Conservation (phyloP, 306 rosid genomes). For the Glycine tomentella region DNA sequence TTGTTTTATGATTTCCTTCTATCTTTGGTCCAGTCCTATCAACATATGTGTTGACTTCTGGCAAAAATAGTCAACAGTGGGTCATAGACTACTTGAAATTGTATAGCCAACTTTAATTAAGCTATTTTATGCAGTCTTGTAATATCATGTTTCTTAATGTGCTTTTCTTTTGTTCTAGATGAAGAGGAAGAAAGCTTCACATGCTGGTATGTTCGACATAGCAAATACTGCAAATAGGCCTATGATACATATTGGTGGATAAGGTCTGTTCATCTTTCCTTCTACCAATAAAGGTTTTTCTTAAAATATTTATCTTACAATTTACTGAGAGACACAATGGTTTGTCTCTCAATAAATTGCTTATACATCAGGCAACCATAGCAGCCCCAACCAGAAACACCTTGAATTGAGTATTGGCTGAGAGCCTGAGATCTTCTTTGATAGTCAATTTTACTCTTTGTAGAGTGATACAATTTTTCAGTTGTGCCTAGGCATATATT, state of each 20-base stretch:
- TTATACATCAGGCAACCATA: neutral
- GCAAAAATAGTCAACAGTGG: conserved; percentile 13
- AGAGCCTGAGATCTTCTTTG: neutral
- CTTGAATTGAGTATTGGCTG: conserved; percentile 1
- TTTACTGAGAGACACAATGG: neutral
- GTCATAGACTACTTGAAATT: conserved; percentile 5
- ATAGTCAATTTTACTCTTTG: conserved; percentile 1
- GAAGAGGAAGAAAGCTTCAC: conserved; percentile 93
- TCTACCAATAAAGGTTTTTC: neutral
- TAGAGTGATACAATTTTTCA: neutral
- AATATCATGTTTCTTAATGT: neutral
- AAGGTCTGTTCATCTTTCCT: conserved; percentile 46
- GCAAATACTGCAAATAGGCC: conserved; percentile 95
- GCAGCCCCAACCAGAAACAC: conserved; percentile 10
- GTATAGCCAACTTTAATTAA: neutral
- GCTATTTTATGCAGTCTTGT: neutral
- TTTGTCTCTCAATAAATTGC: conserved; percentile 7
- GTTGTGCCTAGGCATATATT: neutral
- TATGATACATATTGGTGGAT: conserved; percentile 97
- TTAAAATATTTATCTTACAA: conserved; percentile 9
- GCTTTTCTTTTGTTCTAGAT: conserved; percentile 58
- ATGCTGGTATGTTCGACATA: conserved; percentile 93
- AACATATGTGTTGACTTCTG: conserved; percentile 19
- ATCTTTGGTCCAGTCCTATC: neutral
- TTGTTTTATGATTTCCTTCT: neutral